phyloP scores from a whole-genome alignment of 2,329 filamentous ascomycete species.

The Botrytis deweyae region DNA sequence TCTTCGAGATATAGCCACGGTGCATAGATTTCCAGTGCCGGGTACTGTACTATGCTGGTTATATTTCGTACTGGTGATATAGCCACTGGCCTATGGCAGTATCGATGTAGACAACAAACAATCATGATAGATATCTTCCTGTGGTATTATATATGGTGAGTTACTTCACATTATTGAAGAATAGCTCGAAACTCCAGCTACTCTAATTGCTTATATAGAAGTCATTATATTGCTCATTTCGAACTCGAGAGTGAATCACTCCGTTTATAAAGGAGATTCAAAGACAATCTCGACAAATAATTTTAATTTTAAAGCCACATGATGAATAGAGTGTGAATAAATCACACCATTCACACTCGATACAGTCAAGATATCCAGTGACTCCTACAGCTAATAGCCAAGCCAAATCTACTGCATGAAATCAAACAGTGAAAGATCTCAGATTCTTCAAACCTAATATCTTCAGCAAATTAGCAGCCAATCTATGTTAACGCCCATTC shows the following conservation, averaged over 20 bases:
- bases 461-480: too few relatives aligned
- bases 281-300: neutral
- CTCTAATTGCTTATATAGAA: neutral
- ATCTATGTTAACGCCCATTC: too few relatives aligned
- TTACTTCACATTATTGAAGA: neutral
- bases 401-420: neutral
- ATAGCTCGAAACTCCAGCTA: neutral
- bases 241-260: neutral
- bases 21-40: neutral
- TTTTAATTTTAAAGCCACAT: too few relatives aligned
- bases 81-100: fast-evolving
- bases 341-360: neutral
- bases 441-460: too few relatives aligned
- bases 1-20: fast-evolving
- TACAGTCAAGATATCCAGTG: neutral
- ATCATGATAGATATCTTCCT: neutral
- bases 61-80: neutral
- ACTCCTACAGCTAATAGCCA: neutral
- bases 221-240: neutral
- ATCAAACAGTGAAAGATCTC: too few relatives aligned
- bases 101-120: neutral
- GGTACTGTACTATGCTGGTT: neutral
- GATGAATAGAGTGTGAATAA: neutral
- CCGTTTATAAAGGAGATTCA: neutral
- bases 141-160: neutral